A percentile compares a stretch with the other conserved stretches of the same genome.
These are phyloP conservation scores for Cucumis cinereus DNA, from an alignment of 306 rosid species.

Conservation along the genomic window DNA sequence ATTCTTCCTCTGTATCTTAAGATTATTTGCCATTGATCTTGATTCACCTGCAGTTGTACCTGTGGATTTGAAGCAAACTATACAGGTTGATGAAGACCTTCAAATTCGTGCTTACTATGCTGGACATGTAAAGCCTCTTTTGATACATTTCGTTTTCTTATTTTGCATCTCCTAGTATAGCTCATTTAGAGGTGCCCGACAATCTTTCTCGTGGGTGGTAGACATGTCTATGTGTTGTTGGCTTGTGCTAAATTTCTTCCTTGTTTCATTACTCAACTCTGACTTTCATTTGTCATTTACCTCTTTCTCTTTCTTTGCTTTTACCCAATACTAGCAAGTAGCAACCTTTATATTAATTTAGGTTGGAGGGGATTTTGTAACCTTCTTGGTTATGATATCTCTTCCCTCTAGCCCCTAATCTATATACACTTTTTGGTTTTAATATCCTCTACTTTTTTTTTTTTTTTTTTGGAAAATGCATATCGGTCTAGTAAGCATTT, in stretches of 20 bases:
- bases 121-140: constrained; percentile 63
- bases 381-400: not conserved
- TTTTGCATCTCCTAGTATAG: not conserved
- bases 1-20: not conserved
- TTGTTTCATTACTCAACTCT: not conserved
- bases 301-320: not conserved
- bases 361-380: not conserved
- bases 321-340: not conserved
- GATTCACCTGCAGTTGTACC: constrained; percentile 51
- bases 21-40: constrained; percentile 9
- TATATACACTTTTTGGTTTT: not conserved
- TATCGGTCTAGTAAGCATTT: no score
- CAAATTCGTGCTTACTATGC: constrained; percentile 94
- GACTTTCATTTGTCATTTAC: not conserved
- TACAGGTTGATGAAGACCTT: constrained; percentile 75
- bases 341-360: not conserved
- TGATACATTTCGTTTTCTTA: not conserved
- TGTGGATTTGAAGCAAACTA: constrained; percentile 69
- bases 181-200: not conserved
- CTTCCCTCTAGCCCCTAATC: not conserved
- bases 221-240: not conserved
- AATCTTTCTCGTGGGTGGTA: not conserved
- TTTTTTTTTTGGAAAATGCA: no score
- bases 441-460: not conserved
- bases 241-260: not conserved